Conservation (phyloP, 768 basidiomycete genomes). For the Leccinum uliginosum region DNA sequence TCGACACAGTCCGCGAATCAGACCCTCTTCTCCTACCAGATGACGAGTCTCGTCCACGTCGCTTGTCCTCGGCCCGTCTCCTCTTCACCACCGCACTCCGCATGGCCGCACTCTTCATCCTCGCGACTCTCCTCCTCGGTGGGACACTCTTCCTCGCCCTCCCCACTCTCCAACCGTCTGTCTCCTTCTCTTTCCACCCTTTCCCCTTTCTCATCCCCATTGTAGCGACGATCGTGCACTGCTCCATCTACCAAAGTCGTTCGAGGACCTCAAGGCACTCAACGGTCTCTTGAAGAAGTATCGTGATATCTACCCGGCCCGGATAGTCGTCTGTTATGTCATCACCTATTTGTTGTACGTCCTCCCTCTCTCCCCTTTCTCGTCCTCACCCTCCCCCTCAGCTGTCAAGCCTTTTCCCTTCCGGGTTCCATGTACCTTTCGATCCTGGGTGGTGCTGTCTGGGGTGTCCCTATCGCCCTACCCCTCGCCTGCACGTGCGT, state of each 20-base stretch:
- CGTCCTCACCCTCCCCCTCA: slow-evolving; percentile 30
- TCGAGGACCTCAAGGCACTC: slow-evolving; percentile 79
- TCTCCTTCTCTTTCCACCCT: slow-evolving; percentile 14
- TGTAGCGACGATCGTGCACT: slow-evolving; percentile 67
- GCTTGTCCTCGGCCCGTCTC: slow-evolving; percentile 50
- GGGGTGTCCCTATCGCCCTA: slow-evolving; percentile 83
- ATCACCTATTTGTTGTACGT: slow-evolving; percentile 90
- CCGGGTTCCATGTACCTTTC: slow-evolving; percentile 98
- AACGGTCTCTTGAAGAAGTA: slow-evolving; percentile 90
- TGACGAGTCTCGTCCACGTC: slow-evolving; percentile 28
- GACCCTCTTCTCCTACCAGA: slow-evolving; percentile 28
- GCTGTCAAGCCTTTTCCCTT: slow-evolving; percentile 93
- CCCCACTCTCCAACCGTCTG: slow-evolving; percentile 75
- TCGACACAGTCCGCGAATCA: slow-evolving; percentile 48
- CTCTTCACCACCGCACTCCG: slow-evolving; percentile 80
- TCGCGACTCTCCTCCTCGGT: slow-evolving; percentile 67
- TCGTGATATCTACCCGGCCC: slow-evolving; percentile 78
- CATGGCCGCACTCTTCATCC: slow-evolving; percentile 72
- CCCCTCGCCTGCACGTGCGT: slow-evolving; percentile 92
- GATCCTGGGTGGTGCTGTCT: slow-evolving; percentile 93
- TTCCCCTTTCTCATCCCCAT: slow-evolving; percentile 8
- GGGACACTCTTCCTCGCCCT: slow-evolving; percentile 77
- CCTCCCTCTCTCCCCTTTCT: slow-evolving; percentile 1
- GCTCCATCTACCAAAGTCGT: slow-evolving; percentile 84
- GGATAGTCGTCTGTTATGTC: slow-evolving; percentile 84